Base-by-base conservation (phyloP, 306 rosid species). In the Trichosanthes cucumerina region DNA sequence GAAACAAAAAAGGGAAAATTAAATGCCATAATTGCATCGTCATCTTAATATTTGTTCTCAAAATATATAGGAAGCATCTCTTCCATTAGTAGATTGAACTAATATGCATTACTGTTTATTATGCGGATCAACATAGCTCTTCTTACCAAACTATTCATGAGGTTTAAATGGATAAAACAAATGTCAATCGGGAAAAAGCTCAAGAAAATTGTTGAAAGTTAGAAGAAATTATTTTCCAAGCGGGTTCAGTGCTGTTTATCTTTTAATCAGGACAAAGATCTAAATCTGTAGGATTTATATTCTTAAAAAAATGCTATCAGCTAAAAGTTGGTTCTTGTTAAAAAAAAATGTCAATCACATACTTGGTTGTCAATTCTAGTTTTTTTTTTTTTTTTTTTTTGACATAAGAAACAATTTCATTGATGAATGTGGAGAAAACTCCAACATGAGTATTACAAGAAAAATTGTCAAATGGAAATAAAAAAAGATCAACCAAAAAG, bases 1-100 rank as follows among this genome's bases (percentile, higher is more conserved):
- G 63, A 81, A 83, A 53, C 56, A 60, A 83, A 18, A 70, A 80
- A 36, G 21, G 76, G 44, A 49, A 80, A 31, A 19, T 9, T 57
- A 58, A 60, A 60, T 43, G 75, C 53, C 46, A 52, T 34, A 71
- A 79, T 18, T 65, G 77, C 77, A 73, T 28, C 4, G 9, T 50
- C 4, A 9, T 49, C 24, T 73, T 10, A 24, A 73, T 28, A 73
- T 28, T 26, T 73, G 60, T 46, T 46, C 18, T 71, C 77, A 46
- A 71, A 71, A 24, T 39, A 41, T 8, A 21, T 13, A 11, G 12
- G 76, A 69, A 69, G 76, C 76, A 69, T 69, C 36, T 69, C 54
- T 69, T 69, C 50, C 4, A 69, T 3, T 21, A 14, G 76, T 24
- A 49, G 43, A 49, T 9, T 73, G 21, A 47, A 49, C 77, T 47